Conservation (phyloP, 2,329 filamentous ascomycete species). For the Penicillium sp. region DNA sequence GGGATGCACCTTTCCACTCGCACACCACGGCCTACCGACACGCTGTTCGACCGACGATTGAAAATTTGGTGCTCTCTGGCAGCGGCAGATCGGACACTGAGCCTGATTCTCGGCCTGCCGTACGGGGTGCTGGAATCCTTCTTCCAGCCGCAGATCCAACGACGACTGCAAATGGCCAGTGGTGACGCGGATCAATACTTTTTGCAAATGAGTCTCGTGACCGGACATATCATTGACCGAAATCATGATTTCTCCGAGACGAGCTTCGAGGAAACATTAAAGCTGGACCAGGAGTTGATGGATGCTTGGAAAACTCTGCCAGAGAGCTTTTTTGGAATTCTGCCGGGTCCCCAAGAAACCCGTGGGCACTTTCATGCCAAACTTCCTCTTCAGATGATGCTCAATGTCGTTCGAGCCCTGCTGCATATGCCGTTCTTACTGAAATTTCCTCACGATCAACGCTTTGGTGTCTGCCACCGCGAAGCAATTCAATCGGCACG, state of each 20-base stretch:
- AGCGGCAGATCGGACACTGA: slow-evolving; percentile 46
- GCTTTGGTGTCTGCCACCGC: slow-evolving; percentile 36
- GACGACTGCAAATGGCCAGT: slow-evolving; percentile 14
- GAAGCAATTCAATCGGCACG: slow-evolving; percentile 40
- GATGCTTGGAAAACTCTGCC: slow-evolving; percentile 27
- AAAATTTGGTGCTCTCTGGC: slow-evolving; percentile 39
- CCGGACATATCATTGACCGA: slow-evolving; percentile 38
- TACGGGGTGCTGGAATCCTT: slow-evolving; percentile 33
- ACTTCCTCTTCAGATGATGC: slow-evolving; percentile 36
- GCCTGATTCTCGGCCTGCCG: slow-evolving; percentile 51
- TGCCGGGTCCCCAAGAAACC: slow-evolving; percentile 16
- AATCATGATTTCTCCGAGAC: slow-evolving; percentile 33
- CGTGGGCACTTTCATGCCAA: slow-evolving; percentile 27
- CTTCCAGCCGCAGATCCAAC: slow-evolving; percentile 25
- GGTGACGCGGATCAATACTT: slow-evolving; percentile 25
- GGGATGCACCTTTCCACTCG: slow-evolving; percentile 40
- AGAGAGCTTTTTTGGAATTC: slow-evolving; percentile 24
- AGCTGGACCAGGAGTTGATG: slow-evolving; percentile 39
- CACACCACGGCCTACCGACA: slow-evolving; percentile 20
- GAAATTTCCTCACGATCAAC: slow-evolving; percentile 30
- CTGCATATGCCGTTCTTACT: slow-evolving; percentile 47
- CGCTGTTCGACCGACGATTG: slow-evolving; percentile 26
- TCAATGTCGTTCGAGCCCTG: slow-evolving; percentile 35
- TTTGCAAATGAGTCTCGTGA: slow-evolving; percentile 29
- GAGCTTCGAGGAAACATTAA: slow-evolving; percentile 35